Conservation (phyloP, 768 basidiomycete genomes). For the Mycena kentingensis region DNA sequence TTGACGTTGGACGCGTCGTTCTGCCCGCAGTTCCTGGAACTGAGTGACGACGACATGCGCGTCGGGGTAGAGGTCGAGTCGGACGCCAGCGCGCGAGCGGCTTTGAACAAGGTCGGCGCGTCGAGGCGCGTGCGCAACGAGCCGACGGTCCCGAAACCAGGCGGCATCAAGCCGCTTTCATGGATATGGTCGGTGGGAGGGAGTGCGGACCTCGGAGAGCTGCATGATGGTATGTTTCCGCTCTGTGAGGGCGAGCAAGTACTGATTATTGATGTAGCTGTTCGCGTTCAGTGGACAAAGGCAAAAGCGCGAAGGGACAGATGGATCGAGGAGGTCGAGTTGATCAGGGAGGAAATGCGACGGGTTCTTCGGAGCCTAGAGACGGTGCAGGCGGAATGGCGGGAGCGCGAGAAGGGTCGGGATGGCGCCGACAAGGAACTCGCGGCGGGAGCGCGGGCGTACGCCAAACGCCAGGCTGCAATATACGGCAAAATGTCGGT, state of each 20-base stretch:
- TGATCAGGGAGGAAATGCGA: not conserved
- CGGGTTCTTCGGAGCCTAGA: not conserved
- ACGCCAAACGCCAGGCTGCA: not conserved
- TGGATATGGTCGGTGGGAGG: not conserved
- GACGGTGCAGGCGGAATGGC: not conserved
- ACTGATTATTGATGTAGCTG: not conserved
- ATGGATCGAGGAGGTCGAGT: not conserved
- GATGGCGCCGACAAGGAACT: not conserved
- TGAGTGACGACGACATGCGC: too few species aligned
- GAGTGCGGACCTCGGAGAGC: not conserved
- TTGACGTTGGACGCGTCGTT: too few species aligned
- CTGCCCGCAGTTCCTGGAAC: too few species aligned
- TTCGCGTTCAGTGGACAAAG: constrained; percentile 1
- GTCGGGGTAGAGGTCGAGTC: too few species aligned
- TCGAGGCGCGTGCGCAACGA: too few species aligned
- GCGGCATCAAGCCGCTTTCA: too few species aligned
- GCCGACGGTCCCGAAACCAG: too few species aligned
- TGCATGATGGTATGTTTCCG: not conserved
- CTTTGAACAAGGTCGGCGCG: too few species aligned
- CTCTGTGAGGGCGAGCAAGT: not conserved
- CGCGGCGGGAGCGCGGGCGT: not conserved
- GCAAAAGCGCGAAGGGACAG: not conserved
- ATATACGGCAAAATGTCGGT: too few species aligned
- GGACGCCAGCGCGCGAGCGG: too few species aligned
- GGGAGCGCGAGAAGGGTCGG: not conserved